Conservation (phyloP, 768 basidiomycete species). For the Boletellus ananas region DNA sequence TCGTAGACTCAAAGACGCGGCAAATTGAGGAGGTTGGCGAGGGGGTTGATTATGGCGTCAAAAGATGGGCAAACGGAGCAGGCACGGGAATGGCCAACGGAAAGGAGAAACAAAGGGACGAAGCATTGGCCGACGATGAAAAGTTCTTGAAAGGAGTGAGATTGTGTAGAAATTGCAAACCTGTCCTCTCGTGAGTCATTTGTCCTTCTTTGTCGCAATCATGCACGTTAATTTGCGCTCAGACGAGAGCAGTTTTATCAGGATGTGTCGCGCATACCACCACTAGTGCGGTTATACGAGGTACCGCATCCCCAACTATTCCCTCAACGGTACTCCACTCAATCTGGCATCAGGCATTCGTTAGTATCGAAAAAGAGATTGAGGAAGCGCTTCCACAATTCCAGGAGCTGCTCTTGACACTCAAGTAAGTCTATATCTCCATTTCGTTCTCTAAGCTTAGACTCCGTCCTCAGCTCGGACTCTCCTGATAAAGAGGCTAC, state of each 20-base stretch:
- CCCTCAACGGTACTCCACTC: neutral
- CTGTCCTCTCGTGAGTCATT: conserved; percentile 69
- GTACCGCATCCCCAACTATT: conserved; percentile 35
- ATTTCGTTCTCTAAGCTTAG: conserved; percentile 11
- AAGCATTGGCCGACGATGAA: conserved; percentile 57
- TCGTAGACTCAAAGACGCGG: conserved; percentile 76
- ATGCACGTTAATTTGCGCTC: neutral
- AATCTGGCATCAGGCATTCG: conserved; percentile 49
- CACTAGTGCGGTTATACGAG: conserved; percentile 68
- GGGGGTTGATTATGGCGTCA: conserved; percentile 81
- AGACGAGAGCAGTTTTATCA: conserved; percentile 81
- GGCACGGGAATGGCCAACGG: conserved; percentile 16
- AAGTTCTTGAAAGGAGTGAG: conserved; percentile 88
- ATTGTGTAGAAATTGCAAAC: conserved; percentile 81
- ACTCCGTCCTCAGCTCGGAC: conserved; percentile 28
- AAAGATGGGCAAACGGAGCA: conserved; percentile 35
- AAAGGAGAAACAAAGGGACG: conserved; percentile 34
- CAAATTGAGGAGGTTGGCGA: conserved; percentile 82
- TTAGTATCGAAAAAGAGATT: conserved; percentile 83
- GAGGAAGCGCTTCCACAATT: conserved; percentile 83
- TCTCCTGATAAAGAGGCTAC: conserved; percentile 65
- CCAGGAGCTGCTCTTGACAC: conserved; percentile 73
- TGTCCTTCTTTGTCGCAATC: neutral
- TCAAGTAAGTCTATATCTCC: conserved; percentile 44
- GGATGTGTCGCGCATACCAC: conserved; percentile 54